Evolutionary conservation across 2,329 filamentous ascomycete genomes (phyloP), one percentile per base, ranked within the genome.

Genomic region (Ceratocystis variospora): DNA sequence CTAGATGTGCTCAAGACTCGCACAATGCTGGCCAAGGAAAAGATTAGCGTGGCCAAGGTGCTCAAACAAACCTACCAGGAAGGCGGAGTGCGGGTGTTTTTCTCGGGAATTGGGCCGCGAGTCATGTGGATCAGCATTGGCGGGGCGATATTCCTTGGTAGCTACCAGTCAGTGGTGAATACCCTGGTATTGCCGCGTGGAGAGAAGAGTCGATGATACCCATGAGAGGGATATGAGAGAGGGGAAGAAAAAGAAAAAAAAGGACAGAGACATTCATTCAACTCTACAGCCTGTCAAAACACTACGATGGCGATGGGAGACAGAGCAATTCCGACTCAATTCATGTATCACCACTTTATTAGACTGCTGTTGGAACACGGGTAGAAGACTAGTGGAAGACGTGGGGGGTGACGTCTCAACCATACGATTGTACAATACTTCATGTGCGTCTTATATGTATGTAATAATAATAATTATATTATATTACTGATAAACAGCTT

Each of bases 1-100:
- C 77, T 99, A 69, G 94, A 99, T 76, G 94, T 99, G 69, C 80
- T 99, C 70, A 99, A 99, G 84, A 99, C 94, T 70, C 81, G 94
- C 70, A 87, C 97, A 76, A 99, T 99, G 94, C 79, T 99, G 71
- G 87, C 89, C 15, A 82, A 84, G 72, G 83, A 87, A 78, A 83
- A 79, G 71, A 83, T 83, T 74, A 82, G 79, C 12, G 81, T 85
- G 69, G 74, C 77, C 44, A 74, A 75, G 3, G 79, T 96, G 68
- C 78, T 93, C 69, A 78, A 77, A 64, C 77, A 80, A 22, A 88
- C 96, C 67, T 77, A 86, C 72, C 77, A 76, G 62, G 81, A 86
- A 66, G 82, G 85, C 69, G 88, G 89, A 0, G 74, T 83, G 4
- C 76, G 80, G 68, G 86, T 86, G 0, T 90, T 92, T 75, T 90